Base-by-base conservation (phyloP, 352 stramenopile genomes). In the Phytophthora rubi region DNA sequence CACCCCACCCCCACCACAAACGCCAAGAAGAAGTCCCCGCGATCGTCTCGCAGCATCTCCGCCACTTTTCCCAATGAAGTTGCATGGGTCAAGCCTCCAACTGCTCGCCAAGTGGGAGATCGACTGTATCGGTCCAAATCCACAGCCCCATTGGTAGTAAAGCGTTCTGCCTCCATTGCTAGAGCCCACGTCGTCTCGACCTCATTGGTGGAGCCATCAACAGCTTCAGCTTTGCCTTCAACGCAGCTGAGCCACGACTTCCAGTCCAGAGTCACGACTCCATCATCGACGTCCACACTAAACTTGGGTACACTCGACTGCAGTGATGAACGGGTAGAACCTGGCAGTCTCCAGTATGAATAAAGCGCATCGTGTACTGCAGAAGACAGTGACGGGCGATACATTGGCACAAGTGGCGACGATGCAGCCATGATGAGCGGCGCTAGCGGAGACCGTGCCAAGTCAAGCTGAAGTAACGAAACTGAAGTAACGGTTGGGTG, bases 1-100 rank as follows among this genome's bases (percentile, higher is more conserved):
- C 30, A 89, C 78, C 9, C 83, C 73, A n/a, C n/a, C n/a, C n/a
- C n/a, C 30, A 89, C 66, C 12, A 80, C 32, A 48, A 92, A 90
- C 10, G 63, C 67, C 70, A 89, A 53, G 52, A 89, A 92, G 54
- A 80, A 90, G 18, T 92, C 82, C 0, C 82, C 81, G 7, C 15
- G 4, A 8, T 75, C 49, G 18, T 62, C 26, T 5, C 28, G 23
- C 32, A 89, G 30, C 60, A 82, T 56, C 18, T 3, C 5, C 1
- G 75, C 57, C 9, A 90, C 58, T 4, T 67, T 47, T 10, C 47
- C 21, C 6, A 92, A 45, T 16, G 58, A 70, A 10, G 35, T 42
- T 4, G 63, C 48, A 59, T 89, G 79, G 9, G 72, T 66, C 32
- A 89, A 59, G 9, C 44, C n/a, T 30, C 28, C 5, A 57, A 64